Base-by-base conservation (phyloP, 306 rosid species). In the Quercus mongolica region DNA sequence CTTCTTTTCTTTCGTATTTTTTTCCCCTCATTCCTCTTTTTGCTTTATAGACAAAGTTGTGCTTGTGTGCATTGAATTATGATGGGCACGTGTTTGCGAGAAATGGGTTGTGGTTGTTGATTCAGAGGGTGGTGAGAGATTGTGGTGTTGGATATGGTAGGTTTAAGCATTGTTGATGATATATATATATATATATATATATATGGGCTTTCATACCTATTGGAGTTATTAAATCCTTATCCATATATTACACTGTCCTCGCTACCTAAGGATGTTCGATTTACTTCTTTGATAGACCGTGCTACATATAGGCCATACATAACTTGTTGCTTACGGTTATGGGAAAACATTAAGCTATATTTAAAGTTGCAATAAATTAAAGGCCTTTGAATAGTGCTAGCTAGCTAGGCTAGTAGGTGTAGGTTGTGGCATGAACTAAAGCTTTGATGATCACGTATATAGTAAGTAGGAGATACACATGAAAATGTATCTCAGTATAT, bases 31-130 rank as follows among this genome's bases (percentile, higher is more conserved):
- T 41, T 7, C 11, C 81, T 56, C 85, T 69, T 63, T 81, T 77
- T 84, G 78, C 71, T 79, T 73, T 12, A 67, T 76, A 62, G 2
- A 52, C 79, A 63, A 83, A 76, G 20, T 73, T 76, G 86, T 44
- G 86, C 76, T 77, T 80, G 74, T 71, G 69, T 77, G 28, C 79
- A 78, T 75, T 76, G 82, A 87, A 85, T 69, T 67, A 76, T 69
- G 87, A 73, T 68, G 83, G 79, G 78, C 75, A 35, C 52, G 83
- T 67, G 85, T 79, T 57, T 5, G n/a, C 8, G 72, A 56, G 87
- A 87, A 87, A 85, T 80, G 14, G 80, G 76, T 38, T 74, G 71
- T 84, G 61, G 82, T 61, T 76, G 51, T 73, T 70, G 54, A 77
- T 69, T 77, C 26, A 69, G 46, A 76, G 7, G 9, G 81, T 82